These are phyloP conservation scores for Sanghuangporus baumii DNA, from an alignment of 1,284 basidiomycete species.

Conservation along the genomic window DNA sequence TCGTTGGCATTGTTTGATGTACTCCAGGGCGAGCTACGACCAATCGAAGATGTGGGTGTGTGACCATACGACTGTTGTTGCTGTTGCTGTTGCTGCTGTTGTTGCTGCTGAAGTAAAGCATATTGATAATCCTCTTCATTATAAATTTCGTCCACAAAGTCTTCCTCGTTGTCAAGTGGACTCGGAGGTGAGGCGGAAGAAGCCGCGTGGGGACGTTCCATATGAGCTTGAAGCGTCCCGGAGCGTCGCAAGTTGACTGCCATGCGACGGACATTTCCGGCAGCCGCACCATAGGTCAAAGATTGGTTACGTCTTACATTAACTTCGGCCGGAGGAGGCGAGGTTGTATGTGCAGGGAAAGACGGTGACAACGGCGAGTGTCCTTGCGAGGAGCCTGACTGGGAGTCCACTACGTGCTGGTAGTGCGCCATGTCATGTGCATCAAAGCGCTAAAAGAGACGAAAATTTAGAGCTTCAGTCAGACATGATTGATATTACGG, in stretches of 20 bases:
- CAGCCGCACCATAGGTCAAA: constrained; percentile 59
- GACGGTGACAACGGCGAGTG: constrained; percentile 57
- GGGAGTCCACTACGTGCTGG: constrained; percentile 45
- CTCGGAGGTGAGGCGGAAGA: constrained; percentile 36
- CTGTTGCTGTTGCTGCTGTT: constrained; percentile 16
- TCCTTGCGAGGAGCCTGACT: constrained; percentile 31
- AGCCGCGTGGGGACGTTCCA: constrained; percentile 29
- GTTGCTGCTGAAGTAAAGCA: constrained; percentile 12
- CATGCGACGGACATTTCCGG: constrained; percentile 37
- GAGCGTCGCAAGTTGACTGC: constrained; percentile 54
- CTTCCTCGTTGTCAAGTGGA: constrained; percentile 52
- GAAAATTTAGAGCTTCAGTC: neutral
- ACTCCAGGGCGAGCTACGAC: constrained; percentile 62
- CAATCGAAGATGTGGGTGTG: constrained; percentile 52
- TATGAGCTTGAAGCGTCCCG: constrained; percentile 62
- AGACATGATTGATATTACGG: constrained; percentile 9
- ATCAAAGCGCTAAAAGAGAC: constrained; percentile 22
- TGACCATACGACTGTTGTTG: constrained; percentile 36
- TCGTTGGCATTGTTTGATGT: constrained; percentile 42
- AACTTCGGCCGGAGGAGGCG: constrained; percentile 62
- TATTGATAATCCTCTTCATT: constrained; percentile 43
- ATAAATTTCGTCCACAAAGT: constrained; percentile 52
- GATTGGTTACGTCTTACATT: constrained; percentile 74
- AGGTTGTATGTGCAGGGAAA: constrained; percentile 50
- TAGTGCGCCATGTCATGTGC: constrained; percentile 36